phyloP scores from a whole-genome alignment of 2,329 filamentous ascomycete species.

The Waltergamsia citrina region DNA sequence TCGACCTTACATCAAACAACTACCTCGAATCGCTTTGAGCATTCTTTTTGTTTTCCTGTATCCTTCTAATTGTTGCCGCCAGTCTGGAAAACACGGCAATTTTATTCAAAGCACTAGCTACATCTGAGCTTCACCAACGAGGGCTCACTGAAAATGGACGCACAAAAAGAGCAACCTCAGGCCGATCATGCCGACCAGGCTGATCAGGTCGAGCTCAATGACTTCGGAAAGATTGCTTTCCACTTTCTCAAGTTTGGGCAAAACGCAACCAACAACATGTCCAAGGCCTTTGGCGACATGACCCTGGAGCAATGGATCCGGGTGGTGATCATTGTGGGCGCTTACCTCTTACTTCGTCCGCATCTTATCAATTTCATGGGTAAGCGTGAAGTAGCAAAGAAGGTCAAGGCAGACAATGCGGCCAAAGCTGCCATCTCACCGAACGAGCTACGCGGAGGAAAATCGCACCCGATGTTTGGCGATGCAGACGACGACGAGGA shows the following conservation, averaged over 20 bases:
- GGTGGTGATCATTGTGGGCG: constrained; percentile 60
- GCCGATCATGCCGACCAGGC: constrained; percentile 5
- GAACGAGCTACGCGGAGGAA: constrained; percentile 52
- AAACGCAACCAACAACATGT: constrained; percentile 37
- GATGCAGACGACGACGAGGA: constrained; percentile 45
- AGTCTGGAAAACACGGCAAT: too few species aligned
- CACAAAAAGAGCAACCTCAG: constrained; percentile 14
- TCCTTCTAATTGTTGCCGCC: too few species aligned
- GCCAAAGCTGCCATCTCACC: constrained; percentile 50
- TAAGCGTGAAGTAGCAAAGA: constrained; percentile 52
- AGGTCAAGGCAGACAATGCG: constrained; percentile 48
- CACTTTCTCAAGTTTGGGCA: constrained; percentile 23
- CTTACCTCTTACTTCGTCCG: constrained; percentile 64
- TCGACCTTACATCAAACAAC: too few species aligned
- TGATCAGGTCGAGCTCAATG: constrained; percentile 18
- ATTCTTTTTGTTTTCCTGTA: too few species aligned
- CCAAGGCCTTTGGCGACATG: constrained; percentile 39
- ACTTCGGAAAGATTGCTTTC: constrained; percentile 20
- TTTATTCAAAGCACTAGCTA: too few species aligned
- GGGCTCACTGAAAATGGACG: constrained; percentile 1
- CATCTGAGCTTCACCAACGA: too few species aligned
- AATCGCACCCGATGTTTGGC: constrained; percentile 20
- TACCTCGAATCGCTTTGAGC: too few species aligned
- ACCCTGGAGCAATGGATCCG: constrained; percentile 51
- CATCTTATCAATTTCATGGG: constrained; percentile 62